phyloP scores from a whole-genome alignment of 2,329 filamentous ascomycete genomes.

The Rhinocladiella mackenziei region DNA sequence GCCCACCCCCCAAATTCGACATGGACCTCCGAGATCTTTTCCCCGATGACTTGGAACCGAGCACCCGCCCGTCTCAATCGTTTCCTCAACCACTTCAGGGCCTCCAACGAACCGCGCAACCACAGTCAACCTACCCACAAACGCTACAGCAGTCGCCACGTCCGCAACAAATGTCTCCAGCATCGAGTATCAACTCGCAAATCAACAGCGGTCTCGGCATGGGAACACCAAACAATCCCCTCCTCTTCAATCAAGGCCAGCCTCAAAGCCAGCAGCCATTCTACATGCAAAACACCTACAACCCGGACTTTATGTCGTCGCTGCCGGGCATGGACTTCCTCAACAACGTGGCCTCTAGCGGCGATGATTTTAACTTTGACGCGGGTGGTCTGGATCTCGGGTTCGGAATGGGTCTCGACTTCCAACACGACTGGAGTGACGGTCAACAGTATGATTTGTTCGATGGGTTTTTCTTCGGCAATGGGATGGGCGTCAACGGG shows the following conservation, averaged over 20 bases:
- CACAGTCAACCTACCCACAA: neutral
- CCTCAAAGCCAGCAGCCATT: slow-evolving; percentile 10
- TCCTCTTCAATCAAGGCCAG: slow-evolving; percentile 15
- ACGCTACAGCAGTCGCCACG: slow-evolving; percentile 4
- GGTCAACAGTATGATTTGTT: slow-evolving; percentile 48
- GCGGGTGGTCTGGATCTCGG: slow-evolving; percentile 34
- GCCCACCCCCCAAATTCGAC: slow-evolving; percentile 55
- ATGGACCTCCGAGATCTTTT: slow-evolving; percentile 54
- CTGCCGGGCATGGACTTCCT: slow-evolving; percentile 29
- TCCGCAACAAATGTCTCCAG: slow-evolving; percentile 14
- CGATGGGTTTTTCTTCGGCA: slow-evolving; percentile 52
- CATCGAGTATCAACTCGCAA: slow-evolving; percentile 22
- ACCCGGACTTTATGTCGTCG: slow-evolving; percentile 30
- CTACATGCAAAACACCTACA: slow-evolving; percentile 28
- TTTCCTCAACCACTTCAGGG: slow-evolving; percentile 17
- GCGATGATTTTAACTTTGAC: slow-evolving; percentile 32
- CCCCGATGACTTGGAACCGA: slow-evolving; percentile 40
- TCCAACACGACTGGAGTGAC: slow-evolving; percentile 48
- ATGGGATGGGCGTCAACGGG: slow-evolving; percentile 9
- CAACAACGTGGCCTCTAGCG: slow-evolving; percentile 26
- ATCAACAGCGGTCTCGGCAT: slow-evolving; percentile 17
- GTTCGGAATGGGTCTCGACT: slow-evolving; percentile 39
- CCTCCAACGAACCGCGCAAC: slow-evolving; percentile 10
- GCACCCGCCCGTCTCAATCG: slow-evolving; percentile 20
- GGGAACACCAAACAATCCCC: slow-evolving; percentile 5